Evolutionary conservation across 768 basidiomycete genomes (phyloP), one percentile per base, ranked within the genome.

Genomic region (Rhodosporidiobolus sp.): DNA sequence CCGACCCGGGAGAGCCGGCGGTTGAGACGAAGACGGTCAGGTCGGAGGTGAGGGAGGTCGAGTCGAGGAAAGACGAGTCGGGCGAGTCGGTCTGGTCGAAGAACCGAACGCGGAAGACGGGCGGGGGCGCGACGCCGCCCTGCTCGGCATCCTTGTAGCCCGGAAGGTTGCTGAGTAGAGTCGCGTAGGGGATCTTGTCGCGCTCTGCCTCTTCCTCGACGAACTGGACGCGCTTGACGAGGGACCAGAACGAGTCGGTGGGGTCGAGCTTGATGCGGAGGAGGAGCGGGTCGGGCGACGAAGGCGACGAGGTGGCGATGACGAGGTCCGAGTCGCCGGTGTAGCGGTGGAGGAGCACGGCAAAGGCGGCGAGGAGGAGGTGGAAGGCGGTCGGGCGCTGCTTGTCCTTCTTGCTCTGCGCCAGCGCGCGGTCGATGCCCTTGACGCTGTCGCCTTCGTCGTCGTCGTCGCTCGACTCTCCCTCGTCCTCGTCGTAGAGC

Each of bases 321-420:
- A 96, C 86, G 72, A 99, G 85, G 77, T 96, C 93, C 35, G 88
- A 94, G 80, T 99, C 96, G 52, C 91, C 94, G 0, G 96, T 97
- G 82, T 93, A 96, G 53, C 95, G 86, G 82, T 97, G 93, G 20
- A 99, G 83, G 61, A 98, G 84, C 30, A 95, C 89, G 19, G 87
- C 86, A 82, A 99, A 96, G 0, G 95, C 89, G n/a, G 96, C 87
- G 54, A 97, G 85, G 56, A 97, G 86, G 34, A 97, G 84, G 78
- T 97, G 93, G 80, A 94, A 97, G 0, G 90, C 89, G 5, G 94
- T 91, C 7, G 94, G 74, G 88, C 54, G 73, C 26, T 77, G 52
- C 57, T 61, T 72, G 63, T 28, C 52, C 22, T 49, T 22, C 45
- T 28, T 50, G 24, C 1, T 20, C 1, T 12, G 17, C 10, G 35